Conservation (phyloP, 2,329 filamentous ascomycete species). For the Grosmannia penicillata region DNA sequence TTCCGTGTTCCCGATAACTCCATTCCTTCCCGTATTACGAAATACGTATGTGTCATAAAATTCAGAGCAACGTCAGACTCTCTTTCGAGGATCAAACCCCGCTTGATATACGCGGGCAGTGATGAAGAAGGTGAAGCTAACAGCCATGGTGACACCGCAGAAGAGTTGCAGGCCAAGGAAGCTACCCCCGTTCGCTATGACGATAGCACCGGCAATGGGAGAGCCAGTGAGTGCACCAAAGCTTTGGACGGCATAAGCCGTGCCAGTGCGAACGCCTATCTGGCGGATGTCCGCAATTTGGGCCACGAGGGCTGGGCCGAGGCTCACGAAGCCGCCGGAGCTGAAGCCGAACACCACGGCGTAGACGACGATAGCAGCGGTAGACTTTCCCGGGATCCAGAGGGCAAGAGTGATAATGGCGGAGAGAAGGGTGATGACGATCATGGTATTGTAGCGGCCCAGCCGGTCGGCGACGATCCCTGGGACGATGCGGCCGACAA, state of each 20-base stretch:
- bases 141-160: constrained; percentile 29
- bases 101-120: constrained; percentile 13
- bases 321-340: constrained; percentile 46
- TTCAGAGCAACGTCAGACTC: constrained; percentile 12
- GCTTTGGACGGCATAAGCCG: constrained; percentile 38
- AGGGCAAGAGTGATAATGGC: constrained; percentile 24
- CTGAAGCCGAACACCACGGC: constrained; percentile 48
- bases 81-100: constrained; percentile 12
- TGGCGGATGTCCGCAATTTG: constrained; percentile 45
- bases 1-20: no score
- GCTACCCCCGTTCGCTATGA: constrained; percentile 25
- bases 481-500: constrained; percentile 35
- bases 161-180: constrained; percentile 41
- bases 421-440: constrained; percentile 30
- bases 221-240: constrained; percentile 42
- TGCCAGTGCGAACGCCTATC: constrained; percentile 44
- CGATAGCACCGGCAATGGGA: constrained; percentile 40
- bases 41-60: no score
- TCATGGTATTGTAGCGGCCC: constrained; percentile 25
- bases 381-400: constrained; percentile 25
- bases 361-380: constrained; percentile 44
- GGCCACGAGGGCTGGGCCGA: constrained; percentile 41
- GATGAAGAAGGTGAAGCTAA: constrained; percentile 13
- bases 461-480: constrained; percentile 28
- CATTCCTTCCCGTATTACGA: no score